Evolutionary conservation across 139 green algal species (phyloP).

Genomic region (Volvox reticuliferus): DNA sequence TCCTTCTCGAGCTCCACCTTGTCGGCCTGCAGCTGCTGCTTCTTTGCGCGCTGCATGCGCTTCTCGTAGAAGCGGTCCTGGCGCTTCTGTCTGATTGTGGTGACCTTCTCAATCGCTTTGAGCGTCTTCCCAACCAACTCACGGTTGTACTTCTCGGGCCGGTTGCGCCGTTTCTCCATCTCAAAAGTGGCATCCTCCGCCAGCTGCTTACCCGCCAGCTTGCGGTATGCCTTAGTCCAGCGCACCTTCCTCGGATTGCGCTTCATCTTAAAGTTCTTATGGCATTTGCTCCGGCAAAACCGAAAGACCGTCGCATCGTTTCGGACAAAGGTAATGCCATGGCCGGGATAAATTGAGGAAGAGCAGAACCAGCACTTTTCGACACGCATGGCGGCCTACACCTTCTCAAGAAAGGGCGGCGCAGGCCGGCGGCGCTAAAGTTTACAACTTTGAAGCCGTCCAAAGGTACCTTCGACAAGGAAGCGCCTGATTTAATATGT

Average conservation of each 20-base stretch:
- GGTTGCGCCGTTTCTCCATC: conserved; percentile 95
- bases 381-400: conserved; percentile 83
- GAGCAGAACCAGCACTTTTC: conserved; percentile 99
- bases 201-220: conserved; percentile 95
- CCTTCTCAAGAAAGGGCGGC: background rate
- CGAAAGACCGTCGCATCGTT: conserved; percentile 95
- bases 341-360: conserved; percentile 95
- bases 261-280: conserved; percentile 99
- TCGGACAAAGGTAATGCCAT: conserved; percentile 96
- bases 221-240: conserved; percentile 98
- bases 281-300: conserved; percentile 98
- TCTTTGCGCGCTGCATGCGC: conserved; percentile 83
- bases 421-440: conserved; percentile 8
- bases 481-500: too few relatives aligned
- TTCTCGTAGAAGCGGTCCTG: conserved; percentile 93
- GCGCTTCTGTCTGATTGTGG: conserved; percentile 82
- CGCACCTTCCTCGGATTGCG: conserved; percentile 97
- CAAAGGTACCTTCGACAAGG: too few relatives aligned
- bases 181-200: conserved; percentile 97
- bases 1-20: conserved; percentile 90
- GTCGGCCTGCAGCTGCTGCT: conserved; percentile 69
- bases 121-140: conserved; percentile 93
- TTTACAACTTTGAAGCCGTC: background rate
- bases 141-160: conserved; percentile 96
- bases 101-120: conserved; percentile 93